Base-by-base conservation (phyloP, 1,284 basidiomycete species). In the Sanghuangporus sanghuang region DNA sequence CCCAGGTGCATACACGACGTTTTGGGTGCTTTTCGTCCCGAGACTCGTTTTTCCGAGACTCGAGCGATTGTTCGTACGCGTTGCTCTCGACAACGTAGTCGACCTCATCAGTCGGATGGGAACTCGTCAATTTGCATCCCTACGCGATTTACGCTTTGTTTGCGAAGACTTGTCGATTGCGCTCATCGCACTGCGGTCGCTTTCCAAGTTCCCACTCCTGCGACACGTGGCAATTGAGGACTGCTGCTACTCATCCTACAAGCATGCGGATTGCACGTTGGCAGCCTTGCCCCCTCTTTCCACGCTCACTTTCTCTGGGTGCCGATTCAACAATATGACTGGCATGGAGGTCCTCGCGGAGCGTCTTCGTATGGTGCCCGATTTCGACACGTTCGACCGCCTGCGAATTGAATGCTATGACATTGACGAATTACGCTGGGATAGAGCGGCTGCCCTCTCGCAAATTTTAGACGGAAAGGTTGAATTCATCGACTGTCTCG, bases 221-320 rank as follows among this genome's bases (percentile, higher is more conserved):
- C 40, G 44, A 21, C 52, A 61, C 14, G 52, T 61, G 18, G 39
- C 42, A 21, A 52, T 61, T 27, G 60, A 61, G 14, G 60, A 61
- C 52, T 61, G 60, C 23, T 61, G 60, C 32, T 61, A 61, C 36
- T 61, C 60, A 21, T 61, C 60, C 12, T 56, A 46, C 40, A 54
- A 56, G 40, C 32, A 35, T 46, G 36, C 60, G 39, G 40, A 44
- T 12, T 32, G 42, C 39, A 23, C 52, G 8, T 42, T 55, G 18
- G 23, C 52, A 7, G 32, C 50, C 18, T 23, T 61, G 11, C 60
- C 60, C 6, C 52, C 60, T 12, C 52, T 61, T 16, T 42, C 32
- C 5, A 61, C 39, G 7, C 60, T 61, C 9, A 61, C 49, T 16
- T 61, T 61, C 16, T 39, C n/a, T 18, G 40, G 53, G 7, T 61